Evolutionary conservation across 441 rosid species (phyloP), one percentile per base, ranked within the genome.

Genomic region (Flueggea neowawraea): DNA sequence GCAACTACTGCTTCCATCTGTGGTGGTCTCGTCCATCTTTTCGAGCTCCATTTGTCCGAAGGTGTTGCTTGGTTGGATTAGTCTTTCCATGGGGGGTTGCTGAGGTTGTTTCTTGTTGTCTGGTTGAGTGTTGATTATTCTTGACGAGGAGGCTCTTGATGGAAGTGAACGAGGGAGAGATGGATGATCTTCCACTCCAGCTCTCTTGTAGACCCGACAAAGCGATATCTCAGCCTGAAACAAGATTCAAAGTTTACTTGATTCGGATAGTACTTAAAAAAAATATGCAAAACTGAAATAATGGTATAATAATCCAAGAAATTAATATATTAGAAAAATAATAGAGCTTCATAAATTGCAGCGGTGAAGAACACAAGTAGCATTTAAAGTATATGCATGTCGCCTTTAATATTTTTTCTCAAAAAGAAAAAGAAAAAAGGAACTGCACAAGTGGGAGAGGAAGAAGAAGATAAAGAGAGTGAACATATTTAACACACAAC

Each of bases 131-230:
- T 36, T 36, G 53, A 62, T 9, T 13, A 52, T 59, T 61, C 75
- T 64, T 3, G 79, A 73, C 0, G 85, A 81, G 22, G 87, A 63
- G 39, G 87, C 74, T 31, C 75, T 75, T 9, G 86, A 77, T 5
- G 85, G 84, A 64, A 80, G 77, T 4, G 84, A 78, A 17, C 97
- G 98, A 6, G 94, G 96, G n/a, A 95, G 81, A 2, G 97, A 88
- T 6, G 96, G 96, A 61, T 86, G 91, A 70, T 91, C 99, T 70
- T 91, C 99, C 5, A 95, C 96, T 66, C 99, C 98, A 44, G 95
- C 79, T 69, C 99, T 78, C 73, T 91, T 95, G 85, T 95, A 91
- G 31, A 95, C 99, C 12, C 98, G 91, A 63, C 99, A 95, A 54
- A 95, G 84, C 2, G 99, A 95, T 72, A 88, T 95, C 77, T 95